A percentile compares a stretch with the other conserved stretches of the same genome.
phyloP scores from a whole-genome alignment of 2,329 filamentous ascomycete species.

The Diplodia mutila region DNA sequence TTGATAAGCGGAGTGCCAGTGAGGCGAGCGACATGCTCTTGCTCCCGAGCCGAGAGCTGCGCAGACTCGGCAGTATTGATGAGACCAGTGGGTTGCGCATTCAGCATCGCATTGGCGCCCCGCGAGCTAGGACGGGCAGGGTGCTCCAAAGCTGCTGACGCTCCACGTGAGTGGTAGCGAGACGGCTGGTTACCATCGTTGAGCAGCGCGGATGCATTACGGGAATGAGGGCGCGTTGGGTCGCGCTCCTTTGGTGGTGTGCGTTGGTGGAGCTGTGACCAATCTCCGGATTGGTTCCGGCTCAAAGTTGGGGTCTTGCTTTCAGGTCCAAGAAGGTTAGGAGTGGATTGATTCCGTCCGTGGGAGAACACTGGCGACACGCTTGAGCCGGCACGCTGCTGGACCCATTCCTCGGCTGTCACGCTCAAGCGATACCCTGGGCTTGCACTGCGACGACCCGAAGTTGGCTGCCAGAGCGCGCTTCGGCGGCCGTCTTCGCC shows the following conservation, averaged over 20 bases:
- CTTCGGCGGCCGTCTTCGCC: constrained; percentile 60
- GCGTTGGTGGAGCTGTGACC: constrained; percentile 41
- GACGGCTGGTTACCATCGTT: constrained; percentile 1
- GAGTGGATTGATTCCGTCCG: constrained; percentile 44
- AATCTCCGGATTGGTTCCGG: constrained; percentile 51
- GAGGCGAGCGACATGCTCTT: constrained; percentile 82
- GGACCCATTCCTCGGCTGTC: constrained; percentile 81
- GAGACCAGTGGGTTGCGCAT: constrained; percentile 27
- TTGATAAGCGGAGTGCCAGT: constrained; percentile 78
- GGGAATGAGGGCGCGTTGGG: constrained; percentile 11
- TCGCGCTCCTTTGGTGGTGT: constrained; percentile 15
- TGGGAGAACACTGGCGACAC: constrained; percentile 52
- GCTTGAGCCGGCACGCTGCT: constrained; percentile 68
- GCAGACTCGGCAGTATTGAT: constrained; percentile 54
- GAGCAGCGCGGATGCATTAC: constrained; percentile 19
- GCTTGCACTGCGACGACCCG: constrained; percentile 13
- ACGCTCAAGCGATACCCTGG: constrained; percentile 43
- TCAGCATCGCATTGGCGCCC: constrained; percentile 54
- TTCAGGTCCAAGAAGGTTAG: constrained; percentile 46
- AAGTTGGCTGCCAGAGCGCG: constrained; percentile 75
- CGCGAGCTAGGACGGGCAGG: constrained; percentile 57
- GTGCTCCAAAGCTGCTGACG: constrained; percentile 13
- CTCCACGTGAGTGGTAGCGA: constrained; percentile 30
- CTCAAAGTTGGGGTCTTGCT: constrained; percentile 46
- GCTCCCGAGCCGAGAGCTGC: constrained; percentile 81